A percentile compares a stretch with the other conserved stretches of the same genome.
Evolutionary conservation across 148 eudicot genomes (phyloP).

Genomic region (Heliamphora exappendiculata): DNA sequence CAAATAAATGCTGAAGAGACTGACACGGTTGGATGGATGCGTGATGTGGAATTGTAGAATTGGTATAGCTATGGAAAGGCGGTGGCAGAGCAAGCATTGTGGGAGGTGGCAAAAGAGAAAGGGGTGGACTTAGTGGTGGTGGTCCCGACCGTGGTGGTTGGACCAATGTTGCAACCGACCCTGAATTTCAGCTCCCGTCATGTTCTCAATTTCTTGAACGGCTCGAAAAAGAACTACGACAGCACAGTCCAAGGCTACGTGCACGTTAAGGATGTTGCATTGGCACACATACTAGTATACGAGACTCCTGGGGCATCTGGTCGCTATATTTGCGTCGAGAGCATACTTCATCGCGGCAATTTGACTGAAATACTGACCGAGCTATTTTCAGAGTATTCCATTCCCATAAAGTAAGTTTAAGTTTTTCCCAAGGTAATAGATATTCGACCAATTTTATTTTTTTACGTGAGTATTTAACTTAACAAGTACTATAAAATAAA

Average conservation of each 20-base stretch:
- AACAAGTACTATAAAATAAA: too few relatives aligned
- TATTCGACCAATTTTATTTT: too few relatives aligned
- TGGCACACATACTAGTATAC: slow-evolving; percentile 71
- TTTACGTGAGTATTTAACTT: too few relatives aligned
- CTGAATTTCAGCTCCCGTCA: slow-evolving; percentile 76
- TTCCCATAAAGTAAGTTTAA: slow-evolving; percentile 78
- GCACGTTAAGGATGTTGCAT: slow-evolving; percentile 71
- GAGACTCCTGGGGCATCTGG: slow-evolving; percentile 70
- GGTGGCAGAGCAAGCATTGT: slow-evolving; percentile 82
- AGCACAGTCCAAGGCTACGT: slow-evolving; percentile 83
- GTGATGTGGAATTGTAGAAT: slow-evolving; percentile 33
- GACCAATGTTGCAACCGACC: slow-evolving; percentile 70
- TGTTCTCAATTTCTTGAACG: slow-evolving; percentile 73
- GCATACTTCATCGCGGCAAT: slow-evolving; percentile 79
- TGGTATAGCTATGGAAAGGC: slow-evolving; percentile 96
- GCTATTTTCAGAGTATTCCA: slow-evolving; percentile 79
- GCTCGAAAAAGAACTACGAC: slow-evolving; percentile 74
- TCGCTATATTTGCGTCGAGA: slow-evolving; percentile 75
- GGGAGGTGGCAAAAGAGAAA: slow-evolving; percentile 62
- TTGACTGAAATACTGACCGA: slow-evolving; percentile 76
- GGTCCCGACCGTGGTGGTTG: too few relatives aligned
- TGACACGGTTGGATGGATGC: background rate
- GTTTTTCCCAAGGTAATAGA: too few relatives aligned
- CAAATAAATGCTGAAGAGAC: background rate
- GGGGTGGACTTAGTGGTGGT: slow-evolving; percentile 74